phyloP scores from a whole-genome alignment of 768 basidiomycete genomes.

The Boletus insuetus region DNA sequence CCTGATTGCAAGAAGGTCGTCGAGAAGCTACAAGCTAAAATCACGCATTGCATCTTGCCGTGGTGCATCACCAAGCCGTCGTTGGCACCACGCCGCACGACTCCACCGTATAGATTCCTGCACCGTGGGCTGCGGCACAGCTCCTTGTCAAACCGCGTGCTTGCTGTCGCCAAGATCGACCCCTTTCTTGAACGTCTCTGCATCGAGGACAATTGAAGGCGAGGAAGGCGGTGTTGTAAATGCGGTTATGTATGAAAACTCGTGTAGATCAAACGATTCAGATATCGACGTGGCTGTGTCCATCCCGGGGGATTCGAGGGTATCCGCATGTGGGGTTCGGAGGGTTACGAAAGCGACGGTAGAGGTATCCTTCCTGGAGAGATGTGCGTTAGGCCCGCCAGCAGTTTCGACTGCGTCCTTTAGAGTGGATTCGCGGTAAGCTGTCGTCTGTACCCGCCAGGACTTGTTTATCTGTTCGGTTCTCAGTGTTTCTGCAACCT shows the following conservation, averaged over 20 bases:
- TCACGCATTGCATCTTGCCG: constrained; percentile 1
- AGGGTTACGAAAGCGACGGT: constrained; percentile 11
- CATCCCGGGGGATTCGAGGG: constrained; percentile 11
- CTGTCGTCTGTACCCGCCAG: background rate
- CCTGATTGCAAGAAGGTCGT: constrained; percentile 8
- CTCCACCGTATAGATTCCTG: constrained; percentile 13
- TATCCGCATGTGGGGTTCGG: background rate
- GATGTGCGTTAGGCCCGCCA: background rate
- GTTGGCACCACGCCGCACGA: constrained; percentile 3
- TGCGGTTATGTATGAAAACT: constrained; percentile 32
- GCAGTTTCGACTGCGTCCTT: constrained; percentile 2
- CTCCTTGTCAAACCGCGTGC: constrained; percentile 11
- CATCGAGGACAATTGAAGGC: constrained; percentile 16
- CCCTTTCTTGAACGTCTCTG: constrained; percentile 10
- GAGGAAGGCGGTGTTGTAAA: constrained; percentile 31
- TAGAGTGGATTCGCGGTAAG: background rate
- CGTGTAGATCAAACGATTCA: constrained; percentile 25
- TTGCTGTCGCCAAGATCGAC: constrained; percentile 5
- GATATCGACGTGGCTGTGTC: constrained; percentile 10
- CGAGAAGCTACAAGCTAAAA: constrained; percentile 16
- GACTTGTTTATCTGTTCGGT: constrained; percentile 12
- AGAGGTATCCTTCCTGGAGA: constrained; percentile 3
- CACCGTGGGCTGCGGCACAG: background rate
- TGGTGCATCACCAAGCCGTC: background rate
- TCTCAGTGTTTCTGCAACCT: constrained; percentile 12